A percentile compares a stretch with the other conserved stretches of the same genome.
phyloP scores from a whole-genome alignment of 2,329 filamentous ascomycete species.

The Xylaria polymorpha region DNA sequence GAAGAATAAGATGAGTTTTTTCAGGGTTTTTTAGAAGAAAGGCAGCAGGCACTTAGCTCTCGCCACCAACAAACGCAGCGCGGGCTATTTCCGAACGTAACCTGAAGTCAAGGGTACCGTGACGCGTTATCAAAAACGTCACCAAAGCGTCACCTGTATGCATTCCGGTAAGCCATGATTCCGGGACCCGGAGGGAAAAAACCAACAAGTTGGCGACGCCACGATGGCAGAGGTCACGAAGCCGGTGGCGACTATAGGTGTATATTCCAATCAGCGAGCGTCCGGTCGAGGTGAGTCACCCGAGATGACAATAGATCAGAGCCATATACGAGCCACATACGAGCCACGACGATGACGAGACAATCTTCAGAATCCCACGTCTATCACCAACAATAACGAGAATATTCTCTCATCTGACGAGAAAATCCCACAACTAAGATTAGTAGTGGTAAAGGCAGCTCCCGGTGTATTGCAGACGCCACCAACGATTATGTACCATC shows the following conservation, averaged over 20 bases:
- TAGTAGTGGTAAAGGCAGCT: background rate
- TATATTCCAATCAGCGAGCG: background rate
- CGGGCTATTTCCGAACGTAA: conserved; percentile 18
- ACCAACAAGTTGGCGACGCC: background rate
- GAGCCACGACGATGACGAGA: background rate
- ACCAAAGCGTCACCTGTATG: background rate
- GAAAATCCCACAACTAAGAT: conserved; percentile 5
- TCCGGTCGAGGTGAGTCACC: conserved; percentile 7
- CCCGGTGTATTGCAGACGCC: background rate
- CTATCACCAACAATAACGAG: conserved; percentile 16
- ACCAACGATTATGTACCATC: conserved; percentile 15
- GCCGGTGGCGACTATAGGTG: background rate
- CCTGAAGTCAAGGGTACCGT: conserved; percentile 1
- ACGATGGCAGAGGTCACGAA: background rate
- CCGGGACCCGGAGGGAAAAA: background rate
- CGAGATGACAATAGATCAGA: background rate
- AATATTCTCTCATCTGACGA: conserved; percentile 7
- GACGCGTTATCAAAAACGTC: background rate
- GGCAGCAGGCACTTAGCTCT: background rate
- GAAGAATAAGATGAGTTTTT: background rate
- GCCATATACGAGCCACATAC: background rate
- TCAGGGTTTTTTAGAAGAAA: background rate
- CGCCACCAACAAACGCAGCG: conserved; percentile 12
- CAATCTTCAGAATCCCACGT: background rate
- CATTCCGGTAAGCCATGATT: background rate